phyloP scores from a whole-genome alignment of 2,329 filamentous ascomycete genomes.

The Aureobasidium subglaciale region DNA sequence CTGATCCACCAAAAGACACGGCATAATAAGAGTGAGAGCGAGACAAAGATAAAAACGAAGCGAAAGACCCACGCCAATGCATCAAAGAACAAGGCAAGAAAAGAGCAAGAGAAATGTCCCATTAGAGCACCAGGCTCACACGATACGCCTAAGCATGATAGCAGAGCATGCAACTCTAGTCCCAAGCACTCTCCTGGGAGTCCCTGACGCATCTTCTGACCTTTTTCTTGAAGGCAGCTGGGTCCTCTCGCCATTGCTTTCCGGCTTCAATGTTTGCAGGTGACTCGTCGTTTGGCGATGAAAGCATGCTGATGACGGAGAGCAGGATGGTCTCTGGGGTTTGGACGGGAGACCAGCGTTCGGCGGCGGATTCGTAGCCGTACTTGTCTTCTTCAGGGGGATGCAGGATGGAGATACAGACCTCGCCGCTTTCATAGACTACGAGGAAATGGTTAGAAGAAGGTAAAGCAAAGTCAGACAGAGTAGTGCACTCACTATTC shows the following conservation, averaged over 20 bases:
- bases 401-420: conserved; percentile 97
- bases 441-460: not conserved
- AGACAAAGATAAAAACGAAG: not conserved
- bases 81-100: not conserved
- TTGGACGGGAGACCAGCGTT: conserved; percentile 93
- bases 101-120: not conserved
- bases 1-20: not conserved
- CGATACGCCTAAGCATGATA: not conserved
- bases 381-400: conserved; percentile 89
- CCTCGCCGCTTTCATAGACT: conserved; percentile 77
- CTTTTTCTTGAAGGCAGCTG: conserved; percentile 67
- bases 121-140: conserved; percentile 3
- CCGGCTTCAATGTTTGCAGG: conserved; percentile 94
- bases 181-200: conserved; percentile 55
- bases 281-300: conserved; percentile 89
- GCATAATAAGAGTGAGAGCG: no score
- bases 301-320: conserved; percentile 85
- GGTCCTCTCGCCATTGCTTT: conserved; percentile 75
- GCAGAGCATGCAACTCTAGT: conserved; percentile 17
- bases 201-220: conserved; percentile 74
- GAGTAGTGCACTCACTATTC: conserved; percentile 53
- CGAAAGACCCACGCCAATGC: not conserved
- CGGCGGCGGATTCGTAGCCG: conserved; percentile 82
- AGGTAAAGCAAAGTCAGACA: not conserved
- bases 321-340: conserved; percentile 90